Conservation (phyloP, 2,329 filamentous ascomycete species). For the Claviceps maximensis region DNA sequence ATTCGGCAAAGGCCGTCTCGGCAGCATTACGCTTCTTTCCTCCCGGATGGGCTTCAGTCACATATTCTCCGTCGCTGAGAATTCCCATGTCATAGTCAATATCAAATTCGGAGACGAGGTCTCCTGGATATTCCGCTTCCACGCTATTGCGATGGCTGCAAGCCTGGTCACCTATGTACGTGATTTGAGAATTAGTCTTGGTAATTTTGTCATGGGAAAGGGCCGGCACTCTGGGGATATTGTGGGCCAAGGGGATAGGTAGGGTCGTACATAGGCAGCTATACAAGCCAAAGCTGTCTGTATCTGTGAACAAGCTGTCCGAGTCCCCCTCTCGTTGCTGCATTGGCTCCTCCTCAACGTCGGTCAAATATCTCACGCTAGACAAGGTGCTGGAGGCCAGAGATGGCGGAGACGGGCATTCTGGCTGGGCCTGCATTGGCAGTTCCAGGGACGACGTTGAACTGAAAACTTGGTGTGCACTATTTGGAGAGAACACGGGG, state of each 20-base stretch:
- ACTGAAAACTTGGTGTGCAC: conserved; percentile 54
- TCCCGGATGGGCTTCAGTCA: conserved; percentile 25
- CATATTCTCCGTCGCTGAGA: conserved; percentile 49
- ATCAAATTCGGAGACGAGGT: conserved; percentile 29
- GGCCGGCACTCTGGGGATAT: background rate
- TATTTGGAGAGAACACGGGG: conserved; percentile 53
- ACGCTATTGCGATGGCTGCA: conserved; percentile 42
- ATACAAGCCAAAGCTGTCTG: conserved; percentile 34
- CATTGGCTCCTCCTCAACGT: conserved; percentile 71
- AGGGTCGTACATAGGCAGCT: conserved; percentile 60
- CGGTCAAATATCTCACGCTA: conserved; percentile 56
- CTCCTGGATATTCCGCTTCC: conserved; percentile 24
- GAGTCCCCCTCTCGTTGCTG: conserved; percentile 54
- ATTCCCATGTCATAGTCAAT: conserved; percentile 55
- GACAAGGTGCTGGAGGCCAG: conserved; percentile 31
- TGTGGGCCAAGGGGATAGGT: background rate
- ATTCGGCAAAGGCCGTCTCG: conserved; percentile 46
- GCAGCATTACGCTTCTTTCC: conserved; percentile 43
- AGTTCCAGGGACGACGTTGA: conserved; percentile 68
- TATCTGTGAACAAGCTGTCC: conserved; percentile 4
- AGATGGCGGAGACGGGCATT: conserved; percentile 11
- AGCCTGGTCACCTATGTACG: conserved; percentile 42
- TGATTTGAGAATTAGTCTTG: conserved; percentile 9
- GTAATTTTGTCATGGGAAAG: background rate
- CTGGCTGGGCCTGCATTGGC: conserved; percentile 19